Evolutionary conservation across 805 yeast genomes (phyloP).

Genomic region (Starmera dryadoides): DNA sequence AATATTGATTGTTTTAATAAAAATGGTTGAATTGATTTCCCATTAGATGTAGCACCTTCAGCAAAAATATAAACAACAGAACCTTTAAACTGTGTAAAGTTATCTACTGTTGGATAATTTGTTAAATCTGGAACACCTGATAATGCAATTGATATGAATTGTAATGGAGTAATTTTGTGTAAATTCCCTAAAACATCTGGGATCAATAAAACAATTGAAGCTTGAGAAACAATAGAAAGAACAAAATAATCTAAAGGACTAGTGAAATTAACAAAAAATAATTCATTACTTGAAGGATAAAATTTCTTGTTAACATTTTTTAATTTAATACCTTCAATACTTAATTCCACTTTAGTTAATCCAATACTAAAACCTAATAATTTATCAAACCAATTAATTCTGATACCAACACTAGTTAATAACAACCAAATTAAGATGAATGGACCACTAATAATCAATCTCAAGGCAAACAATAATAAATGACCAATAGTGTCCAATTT

Average conservation of each 20-base stretch:
- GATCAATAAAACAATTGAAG: constrained; percentile 22
- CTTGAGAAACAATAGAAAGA: constrained; percentile 22
- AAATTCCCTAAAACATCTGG: constrained; percentile 28
- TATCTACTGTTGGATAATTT: constrained; percentile 10
- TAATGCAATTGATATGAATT: constrained; percentile 23
- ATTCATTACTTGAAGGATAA: constrained; percentile 30
- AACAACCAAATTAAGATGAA: constrained; percentile 18
- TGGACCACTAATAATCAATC: constrained; percentile 12
- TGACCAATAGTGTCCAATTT: constrained; percentile 5
- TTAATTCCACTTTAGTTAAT: constrained; percentile 5
- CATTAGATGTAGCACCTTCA: constrained; percentile 86
- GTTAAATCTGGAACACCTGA: not conserved
- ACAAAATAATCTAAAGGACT: constrained; percentile 39
- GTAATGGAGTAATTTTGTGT: constrained; percentile 20
- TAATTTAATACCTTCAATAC: constrained; percentile 15
- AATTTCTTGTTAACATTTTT: constrained; percentile 10
- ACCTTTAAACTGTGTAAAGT: constrained; percentile 21
- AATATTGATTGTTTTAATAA: constrained; percentile 20
- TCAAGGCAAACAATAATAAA: constrained; percentile 18
- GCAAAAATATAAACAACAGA: constrained; percentile 49
- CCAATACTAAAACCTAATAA: not conserved
- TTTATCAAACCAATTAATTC: constrained; percentile 8
- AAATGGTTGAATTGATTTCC: constrained; percentile 64
- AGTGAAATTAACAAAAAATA: constrained; percentile 41
- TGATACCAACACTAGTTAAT: constrained; percentile 11